Conservation (phyloP, 345 rosid genomes). For the Aquilaria malaccensis region DNA sequence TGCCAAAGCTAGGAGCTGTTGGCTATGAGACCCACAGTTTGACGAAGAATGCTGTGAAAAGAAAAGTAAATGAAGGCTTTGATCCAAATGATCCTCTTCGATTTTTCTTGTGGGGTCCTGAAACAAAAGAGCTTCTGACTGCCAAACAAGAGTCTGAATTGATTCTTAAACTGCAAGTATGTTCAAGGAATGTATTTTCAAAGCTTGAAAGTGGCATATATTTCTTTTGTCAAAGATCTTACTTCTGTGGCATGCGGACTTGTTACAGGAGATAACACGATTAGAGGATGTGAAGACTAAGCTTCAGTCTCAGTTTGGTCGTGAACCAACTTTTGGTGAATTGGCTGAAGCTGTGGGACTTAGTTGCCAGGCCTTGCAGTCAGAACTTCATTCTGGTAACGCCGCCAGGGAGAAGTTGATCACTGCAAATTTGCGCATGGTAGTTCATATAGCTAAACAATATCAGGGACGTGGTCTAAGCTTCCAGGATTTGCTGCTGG, state of each 20-base stretch:
- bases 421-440: conserved; percentile 69
- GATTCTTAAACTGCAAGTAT: conserved; percentile 66
- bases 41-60: conserved; percentile 31
- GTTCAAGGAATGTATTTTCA: conserved; percentile 9
- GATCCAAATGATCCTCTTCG: conserved; percentile 64
- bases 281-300: conserved; percentile 56
- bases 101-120: conserved; percentile 72
- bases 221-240: conserved; percentile 12
- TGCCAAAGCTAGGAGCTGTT: conserved; percentile 28
- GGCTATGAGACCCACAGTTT: conserved; percentile 29
- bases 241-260: conserved; percentile 9
- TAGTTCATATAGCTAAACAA: conserved; percentile 78
- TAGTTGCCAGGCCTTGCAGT: conserved; percentile 46
- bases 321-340: conserved; percentile 69
- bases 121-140: conserved; percentile 71
- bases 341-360: conserved; percentile 74
- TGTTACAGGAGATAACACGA: conserved; percentile 50
- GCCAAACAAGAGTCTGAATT: conserved; percentile 66
- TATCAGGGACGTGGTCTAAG: conserved; percentile 75
- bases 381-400: conserved; percentile 52
- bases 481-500: conserved; percentile 85
- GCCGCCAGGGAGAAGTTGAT: conserved; percentile 66
- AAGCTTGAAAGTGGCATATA: background rate
- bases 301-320: conserved; percentile 63
- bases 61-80: conserved; percentile 33